phyloP scores from a whole-genome alignment of 805 yeast species.

The Phaffomyces opuntiae region DNA sequence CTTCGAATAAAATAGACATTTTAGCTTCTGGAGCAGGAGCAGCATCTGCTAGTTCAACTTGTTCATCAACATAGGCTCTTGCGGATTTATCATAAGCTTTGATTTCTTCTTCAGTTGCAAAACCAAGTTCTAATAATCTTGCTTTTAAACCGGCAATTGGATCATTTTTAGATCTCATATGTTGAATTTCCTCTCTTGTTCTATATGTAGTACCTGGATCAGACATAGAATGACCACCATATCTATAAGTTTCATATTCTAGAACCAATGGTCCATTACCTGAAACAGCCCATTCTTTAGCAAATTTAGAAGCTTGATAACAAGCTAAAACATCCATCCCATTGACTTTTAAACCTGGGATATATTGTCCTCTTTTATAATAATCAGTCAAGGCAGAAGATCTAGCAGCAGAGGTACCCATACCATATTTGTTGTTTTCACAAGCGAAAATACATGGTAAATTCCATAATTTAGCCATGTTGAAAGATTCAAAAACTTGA shows the following conservation, averaged over 20 bases:
- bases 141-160: constrained; percentile 95
- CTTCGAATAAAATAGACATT: constrained; percentile 91
- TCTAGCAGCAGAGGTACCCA: constrained; percentile 98
- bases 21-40: constrained; percentile 94
- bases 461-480: constrained; percentile 99
- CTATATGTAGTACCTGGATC: constrained; percentile 99
- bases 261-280: constrained; percentile 95
- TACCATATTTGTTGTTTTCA: constrained; percentile 99
- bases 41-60: constrained; percentile 88
- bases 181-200: constrained; percentile 99
- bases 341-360: constrained; percentile 96
- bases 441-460: constrained; percentile 92
- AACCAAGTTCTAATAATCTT: constrained; percentile 69
- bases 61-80: constrained; percentile 91
- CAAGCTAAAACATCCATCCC: constrained; percentile 97
- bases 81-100: constrained; percentile 94
- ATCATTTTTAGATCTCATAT: constrained; percentile 97
- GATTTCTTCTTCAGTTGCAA: constrained; percentile 92
- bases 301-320: constrained; percentile 93
- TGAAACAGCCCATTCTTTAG: constrained; percentile 88
- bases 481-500: constrained; percentile 94
- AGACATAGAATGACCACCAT: constrained; percentile 99
- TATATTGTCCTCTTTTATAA: constrained; percentile 98
- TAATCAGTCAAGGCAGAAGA: constrained; percentile 95
- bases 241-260: constrained; percentile 98